phyloP scores from a whole-genome alignment of 1,139 yeast species.

The Groenewaldozyma sp. region DNA sequence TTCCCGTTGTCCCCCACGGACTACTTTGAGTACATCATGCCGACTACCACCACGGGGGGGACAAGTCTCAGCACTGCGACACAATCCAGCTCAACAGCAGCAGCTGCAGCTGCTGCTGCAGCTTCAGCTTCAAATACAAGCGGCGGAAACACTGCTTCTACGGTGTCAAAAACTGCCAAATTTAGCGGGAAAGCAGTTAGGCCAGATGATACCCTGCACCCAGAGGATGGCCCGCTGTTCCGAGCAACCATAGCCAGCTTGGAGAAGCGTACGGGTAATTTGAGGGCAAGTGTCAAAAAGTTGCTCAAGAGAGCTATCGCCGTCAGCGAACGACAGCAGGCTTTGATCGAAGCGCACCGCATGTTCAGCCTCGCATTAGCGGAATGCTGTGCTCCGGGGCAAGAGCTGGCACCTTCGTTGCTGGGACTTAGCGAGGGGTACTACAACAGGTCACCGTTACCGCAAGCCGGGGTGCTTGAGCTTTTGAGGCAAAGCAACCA shows the following conservation, averaged over 20 bases:
- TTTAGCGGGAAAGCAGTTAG: conserved; percentile 7
- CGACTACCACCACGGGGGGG: too few relatives aligned
- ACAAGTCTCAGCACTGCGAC: too few relatives aligned
- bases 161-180: neutral
- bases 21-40: too few relatives aligned
- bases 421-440: conserved; percentile 26
- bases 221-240: conserved; percentile 70
- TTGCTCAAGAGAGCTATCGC: conserved; percentile 32
- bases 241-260: conserved; percentile 46
- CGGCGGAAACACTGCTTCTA: neutral
- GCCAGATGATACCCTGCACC: conserved; percentile 23
- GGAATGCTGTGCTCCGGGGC: conserved; percentile 22
- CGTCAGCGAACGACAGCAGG: conserved; percentile 30
- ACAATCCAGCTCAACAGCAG: too few relatives aligned
- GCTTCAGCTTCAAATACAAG: neutral
- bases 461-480: conserved; percentile 17
- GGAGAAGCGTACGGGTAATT: conserved; percentile 44
- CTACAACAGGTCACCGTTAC: conserved; percentile 18
- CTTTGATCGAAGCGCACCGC: conserved; percentile 29
- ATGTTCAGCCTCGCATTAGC: conserved; percentile 27
- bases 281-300: conserved; percentile 38
- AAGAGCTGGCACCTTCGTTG: conserved; percentile 28
- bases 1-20: neutral
- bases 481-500: conserved; percentile 16
- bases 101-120: neutral